Conservation (phyloP, 345 rosid genomes). For the Kernera saxatilis region DNA sequence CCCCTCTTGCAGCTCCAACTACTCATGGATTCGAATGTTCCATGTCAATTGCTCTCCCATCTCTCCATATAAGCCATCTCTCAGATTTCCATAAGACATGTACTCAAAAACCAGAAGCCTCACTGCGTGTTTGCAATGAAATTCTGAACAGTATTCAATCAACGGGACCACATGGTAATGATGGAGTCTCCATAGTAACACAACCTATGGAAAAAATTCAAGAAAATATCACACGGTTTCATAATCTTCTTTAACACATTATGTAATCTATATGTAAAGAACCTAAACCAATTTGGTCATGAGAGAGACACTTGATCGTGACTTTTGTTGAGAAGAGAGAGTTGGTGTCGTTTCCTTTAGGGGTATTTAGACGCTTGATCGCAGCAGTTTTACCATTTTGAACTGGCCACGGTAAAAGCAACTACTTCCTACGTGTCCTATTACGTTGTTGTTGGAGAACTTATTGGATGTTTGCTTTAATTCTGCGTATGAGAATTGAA, state of each 20-base stretch:
- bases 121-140: constrained; percentile 66
- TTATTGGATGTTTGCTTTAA: constrained; percentile 69
- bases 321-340: constrained; percentile 63
- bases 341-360: constrained; percentile 60
- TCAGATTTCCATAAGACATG: constrained; percentile 72
- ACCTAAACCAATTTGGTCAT: too few relatives aligned
- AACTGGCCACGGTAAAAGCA: constrained; percentile 81
- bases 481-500: constrained; percentile 62
- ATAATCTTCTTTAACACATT: too few relatives aligned
- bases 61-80: constrained; percentile 75
- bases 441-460: constrained; percentile 62
- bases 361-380: constrained; percentile 64
- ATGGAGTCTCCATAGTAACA: constrained; percentile 76
- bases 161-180: constrained; percentile 94
- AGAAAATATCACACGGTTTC: neutral
- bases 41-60: constrained; percentile 64
- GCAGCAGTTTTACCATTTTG: constrained; percentile 74
- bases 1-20: constrained; percentile 97
- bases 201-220: constrained; percentile 49
- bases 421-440: constrained; percentile 92
- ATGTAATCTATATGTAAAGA: too few relatives aligned
- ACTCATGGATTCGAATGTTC: constrained; percentile 78
- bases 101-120: constrained; percentile 86
- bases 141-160: constrained; percentile 82
- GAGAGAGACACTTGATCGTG: too few relatives aligned